phyloP scores from a whole-genome alignment of 345 rosid species.

The Dimocarpus longan region DNA sequence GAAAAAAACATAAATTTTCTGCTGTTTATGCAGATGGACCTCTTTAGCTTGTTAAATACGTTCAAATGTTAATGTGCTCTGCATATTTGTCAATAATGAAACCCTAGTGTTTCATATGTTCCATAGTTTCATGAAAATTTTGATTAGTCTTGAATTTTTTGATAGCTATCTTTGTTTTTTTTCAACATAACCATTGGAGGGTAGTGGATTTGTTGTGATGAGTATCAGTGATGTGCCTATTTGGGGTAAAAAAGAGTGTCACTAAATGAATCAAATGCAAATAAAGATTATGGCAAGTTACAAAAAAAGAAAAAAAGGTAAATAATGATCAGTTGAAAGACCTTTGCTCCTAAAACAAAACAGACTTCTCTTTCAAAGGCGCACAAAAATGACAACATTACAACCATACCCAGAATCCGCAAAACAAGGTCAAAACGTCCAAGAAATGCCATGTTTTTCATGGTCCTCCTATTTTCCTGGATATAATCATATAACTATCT shows the following conservation, averaged over 20 bases:
- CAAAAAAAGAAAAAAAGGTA: too few species aligned
- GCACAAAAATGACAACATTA: background rate
- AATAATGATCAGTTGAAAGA: background rate
- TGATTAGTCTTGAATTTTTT: background rate
- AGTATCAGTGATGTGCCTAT: too few species aligned
- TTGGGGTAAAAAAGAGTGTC: too few species aligned
- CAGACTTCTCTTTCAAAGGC: background rate
- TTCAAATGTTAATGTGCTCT: background rate
- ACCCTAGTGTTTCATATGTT: background rate
- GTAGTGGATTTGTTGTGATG: too few species aligned
- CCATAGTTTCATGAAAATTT: background rate
- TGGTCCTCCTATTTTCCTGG: conserved; percentile 21
- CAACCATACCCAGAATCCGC: background rate
- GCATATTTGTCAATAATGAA: background rate
- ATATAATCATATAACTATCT: background rate
- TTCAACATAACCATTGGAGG: background rate
- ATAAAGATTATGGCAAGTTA: too few species aligned
- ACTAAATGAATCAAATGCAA: too few species aligned
- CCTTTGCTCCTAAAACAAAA: background rate
- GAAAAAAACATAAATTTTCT: background rate
- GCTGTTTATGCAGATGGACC: background rate
- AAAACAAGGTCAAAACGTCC: background rate
- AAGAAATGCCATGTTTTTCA: background rate
- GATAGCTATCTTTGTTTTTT: background rate
- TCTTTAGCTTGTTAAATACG: background rate